Base-by-base conservation (phyloP, 1,284 basidiomycete genomes). In the Sporisorium exsertum region DNA sequence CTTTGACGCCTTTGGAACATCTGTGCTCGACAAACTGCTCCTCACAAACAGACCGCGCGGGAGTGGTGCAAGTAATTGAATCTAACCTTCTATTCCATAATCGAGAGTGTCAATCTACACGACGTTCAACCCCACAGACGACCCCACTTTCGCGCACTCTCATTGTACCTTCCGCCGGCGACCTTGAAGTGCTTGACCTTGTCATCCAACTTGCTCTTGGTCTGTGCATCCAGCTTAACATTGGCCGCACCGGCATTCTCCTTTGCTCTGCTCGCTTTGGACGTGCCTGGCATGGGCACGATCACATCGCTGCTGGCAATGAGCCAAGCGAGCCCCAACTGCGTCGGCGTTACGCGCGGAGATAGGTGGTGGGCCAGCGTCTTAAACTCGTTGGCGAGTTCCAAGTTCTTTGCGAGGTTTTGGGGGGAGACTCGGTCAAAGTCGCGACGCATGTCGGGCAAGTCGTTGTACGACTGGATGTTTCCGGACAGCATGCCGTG, bases 261-360 rank as follows among this genome's bases (percentile, higher is more conserved):
- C 49, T 77, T 68, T 22, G 84, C 84, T 24, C 86, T 73, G 5
- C 61, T 58, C 43, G 86, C 65, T 40, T 85, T 81, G 16, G 81
- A 81, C 2, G 86, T 85, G 0, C 89, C 90, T 2, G 89, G 89
- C 69, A 90, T 89, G 0, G 89, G 86, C 0, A 86, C 64, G 27
- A 87, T 75, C 89, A 88, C 18, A 87, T 83, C 12, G 88, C 89
- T 83, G 89, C 89, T 16, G 3, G 58, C 58, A 0, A 86, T 78
- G 33, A 91, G 72, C 91, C 91, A 92, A 0, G 91, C 90, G 13
- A 92, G 86, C 0, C 88, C 84, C 18, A 91, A 86, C 81, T 91
- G 91, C 0, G 89, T 88, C 0, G 89, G 65, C 0, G 90, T 89
- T 4, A 88, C 88, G 22, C 63, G 52, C 1, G 72, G 68, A 10